A percentile compares a stretch with the other conserved stretches of the same genome.
Evolutionary conservation across 371 early-diverging fungal genomes (phyloP).

Genomic region (Homolaphlyctis polyrhiza): DNA sequence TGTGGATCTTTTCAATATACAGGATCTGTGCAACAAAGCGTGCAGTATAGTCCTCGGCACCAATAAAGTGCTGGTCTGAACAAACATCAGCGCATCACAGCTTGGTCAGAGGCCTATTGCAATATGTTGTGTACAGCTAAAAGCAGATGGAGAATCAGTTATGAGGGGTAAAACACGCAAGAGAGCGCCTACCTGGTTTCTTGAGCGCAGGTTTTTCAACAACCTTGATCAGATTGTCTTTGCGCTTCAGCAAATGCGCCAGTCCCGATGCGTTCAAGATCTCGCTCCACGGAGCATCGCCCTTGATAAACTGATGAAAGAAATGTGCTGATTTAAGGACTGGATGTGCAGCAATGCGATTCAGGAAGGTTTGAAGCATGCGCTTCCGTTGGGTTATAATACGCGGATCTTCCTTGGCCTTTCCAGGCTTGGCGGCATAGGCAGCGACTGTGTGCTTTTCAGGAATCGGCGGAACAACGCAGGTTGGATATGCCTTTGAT

Average conservation of each 20-base stretch:
- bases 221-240: slow-evolving; percentile 30
- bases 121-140: too few species aligned
- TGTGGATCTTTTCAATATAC: slow-evolving; percentile 28
- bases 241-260: slow-evolving; percentile 29
- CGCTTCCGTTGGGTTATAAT: slow-evolving; percentile 83
- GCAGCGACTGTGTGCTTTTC: slow-evolving; percentile 88
- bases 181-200: slow-evolving; percentile 30
- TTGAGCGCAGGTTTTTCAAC: slow-evolving; percentile 34
- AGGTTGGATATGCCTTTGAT: slow-evolving; percentile 68
- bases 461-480: slow-evolving; percentile 91
- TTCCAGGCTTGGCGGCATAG: slow-evolving; percentile 75
- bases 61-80: slow-evolving; percentile 42
- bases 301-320: slow-evolving; percentile 84
- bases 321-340: slow-evolving; percentile 76
- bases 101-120: too few species aligned
- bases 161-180: too few species aligned
- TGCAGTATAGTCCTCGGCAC: slow-evolving; percentile 40
- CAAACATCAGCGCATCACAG: too few species aligned
- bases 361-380: slow-evolving; percentile 83
- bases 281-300: slow-evolving; percentile 28
- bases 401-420: slow-evolving; percentile 81
- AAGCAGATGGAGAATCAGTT: too few species aligned
- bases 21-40: slow-evolving; percentile 33
- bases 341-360: slow-evolving; percentile 77
- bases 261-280: slow-evolving; percentile 38